phyloP scores from a whole-genome alignment of 768 basidiomycete species.

The Tulasnella sp. region DNA sequence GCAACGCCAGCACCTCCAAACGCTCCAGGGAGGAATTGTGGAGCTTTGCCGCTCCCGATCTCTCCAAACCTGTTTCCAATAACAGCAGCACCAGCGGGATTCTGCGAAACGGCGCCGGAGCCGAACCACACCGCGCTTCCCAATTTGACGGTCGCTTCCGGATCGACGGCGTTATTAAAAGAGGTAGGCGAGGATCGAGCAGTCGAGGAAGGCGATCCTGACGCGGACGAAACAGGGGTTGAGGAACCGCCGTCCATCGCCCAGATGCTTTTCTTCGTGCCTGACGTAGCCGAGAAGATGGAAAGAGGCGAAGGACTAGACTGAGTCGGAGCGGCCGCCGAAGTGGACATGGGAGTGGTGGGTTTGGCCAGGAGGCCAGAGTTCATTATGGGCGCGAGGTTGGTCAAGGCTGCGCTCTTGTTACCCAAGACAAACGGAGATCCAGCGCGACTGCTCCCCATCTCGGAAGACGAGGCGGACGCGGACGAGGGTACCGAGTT shows the following conservation, averaged over 20 bases:
- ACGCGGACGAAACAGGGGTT: background rate
- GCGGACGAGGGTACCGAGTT: background rate
- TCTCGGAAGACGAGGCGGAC: background rate
- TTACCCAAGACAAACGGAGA: too few relatives aligned
- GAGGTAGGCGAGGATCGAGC: background rate
- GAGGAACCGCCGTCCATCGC: background rate
- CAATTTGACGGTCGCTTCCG: background rate
- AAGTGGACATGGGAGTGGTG: too few relatives aligned
- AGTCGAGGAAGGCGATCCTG: background rate
- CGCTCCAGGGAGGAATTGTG: too few relatives aligned
- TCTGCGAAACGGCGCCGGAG: too few relatives aligned
- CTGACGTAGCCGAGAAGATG: too few relatives aligned
- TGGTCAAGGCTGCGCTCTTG: too few relatives aligned
- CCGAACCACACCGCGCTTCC: background rate
- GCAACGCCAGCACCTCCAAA: background rate
- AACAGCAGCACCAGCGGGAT: too few relatives aligned
- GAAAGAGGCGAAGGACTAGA: too few relatives aligned
- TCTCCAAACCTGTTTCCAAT: background rate
- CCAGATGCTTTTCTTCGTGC: too few relatives aligned
- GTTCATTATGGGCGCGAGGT: too few relatives aligned
- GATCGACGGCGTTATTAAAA: background rate
- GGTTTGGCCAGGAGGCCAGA: too few relatives aligned
- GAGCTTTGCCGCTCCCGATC: background rate
- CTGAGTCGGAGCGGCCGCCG: too few relatives aligned
- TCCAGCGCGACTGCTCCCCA: background rate